phyloP scores from a whole-genome alignment of 345 rosid species.

The Hibiscus tridactylites region DNA sequence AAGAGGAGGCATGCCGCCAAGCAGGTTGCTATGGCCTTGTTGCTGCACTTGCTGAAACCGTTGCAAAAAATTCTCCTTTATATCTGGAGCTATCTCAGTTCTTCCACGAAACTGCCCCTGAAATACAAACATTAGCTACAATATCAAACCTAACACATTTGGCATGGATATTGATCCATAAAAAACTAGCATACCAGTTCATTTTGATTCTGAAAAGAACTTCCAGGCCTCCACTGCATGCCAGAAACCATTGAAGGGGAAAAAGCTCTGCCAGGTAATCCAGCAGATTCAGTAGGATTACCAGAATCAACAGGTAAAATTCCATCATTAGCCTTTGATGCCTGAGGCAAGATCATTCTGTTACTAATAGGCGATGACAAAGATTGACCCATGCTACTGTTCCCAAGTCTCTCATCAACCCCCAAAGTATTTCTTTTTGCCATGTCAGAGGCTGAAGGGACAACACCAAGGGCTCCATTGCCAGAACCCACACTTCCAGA shows the following conservation, averaged over 20 bases:
- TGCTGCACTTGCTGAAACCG: conserved; percentile 83
- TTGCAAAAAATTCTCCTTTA: conserved; percentile 77
- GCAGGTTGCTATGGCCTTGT: conserved; percentile 64
- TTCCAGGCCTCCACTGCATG: conserved; percentile 90
- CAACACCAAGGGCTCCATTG: conserved; percentile 55
- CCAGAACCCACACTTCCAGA: conserved; percentile 41
- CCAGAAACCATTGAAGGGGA: conserved; percentile 68
- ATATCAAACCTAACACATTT: background rate
- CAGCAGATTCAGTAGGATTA: conserved; percentile 44
- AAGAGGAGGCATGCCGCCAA: conserved; percentile 49
- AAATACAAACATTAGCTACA: background rate
- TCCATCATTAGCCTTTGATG: conserved; percentile 69
- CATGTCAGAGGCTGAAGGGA: conserved; percentile 62
- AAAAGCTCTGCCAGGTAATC: conserved; percentile 62
- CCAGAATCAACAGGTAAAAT: conserved; percentile 45
- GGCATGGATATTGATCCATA: background rate
- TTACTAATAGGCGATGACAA: conserved; percentile 63
- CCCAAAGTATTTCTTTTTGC: conserved; percentile 73
- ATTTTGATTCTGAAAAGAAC: conserved; percentile 77
- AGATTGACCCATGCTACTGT: conserved; percentile 56
- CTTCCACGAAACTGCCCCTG: conserved; percentile 70
- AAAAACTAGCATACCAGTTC: conserved; percentile 49
- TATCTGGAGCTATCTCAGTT: conserved; percentile 89
- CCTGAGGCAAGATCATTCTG: conserved; percentile 67
- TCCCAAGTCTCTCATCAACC: conserved; percentile 66